Base-by-base conservation (phyloP, 495 filamentous ascomycete genomes). In the Aspergillus hancockii region DNA sequence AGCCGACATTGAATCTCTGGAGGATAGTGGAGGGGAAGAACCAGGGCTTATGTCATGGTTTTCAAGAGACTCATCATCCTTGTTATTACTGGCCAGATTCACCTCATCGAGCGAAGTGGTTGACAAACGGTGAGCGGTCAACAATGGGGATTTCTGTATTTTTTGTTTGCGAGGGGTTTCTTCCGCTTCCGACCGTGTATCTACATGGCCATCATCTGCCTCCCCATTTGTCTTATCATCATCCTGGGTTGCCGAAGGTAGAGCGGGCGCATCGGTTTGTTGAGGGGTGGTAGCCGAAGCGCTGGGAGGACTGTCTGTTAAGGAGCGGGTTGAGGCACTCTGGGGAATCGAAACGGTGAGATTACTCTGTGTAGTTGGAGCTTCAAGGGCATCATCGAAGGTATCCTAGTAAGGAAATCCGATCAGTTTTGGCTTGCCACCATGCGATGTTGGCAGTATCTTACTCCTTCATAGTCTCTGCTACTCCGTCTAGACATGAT, bases 381-480 rank as follows among this genome's bases (percentile, higher is more conserved):
- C 79, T 72, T 91, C 89, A 63, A 83, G 76, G 57, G 88, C 88
- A 75, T 93, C 89, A 68, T 91, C 88, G 57, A 91, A 92, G 21
- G 85, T 85, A 58, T 92, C 90, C 89, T 91, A 71, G 10, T 38
- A 32, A 51, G 16, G 28, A 38, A 58, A 47, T 61, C 57, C 57
- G 57, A 23, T 62, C 38, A 57, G 51, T 9, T 40, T 23, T 16
- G 8, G 16, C 6, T 23, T 38, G 8, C 4, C 23, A 57, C 28
- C 46, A 45, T 47, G 50, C 43, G 34, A 40, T 32, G 68, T 14
- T 28, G 25, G 32, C 13, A n/a, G 8, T 40, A 25, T 19, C 78
- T 68, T 69, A 82, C 81, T 73, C 74, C 78, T 75, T 79, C 79
- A 57, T 77, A 76, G 57, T 82, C 80, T 57, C 71, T 74, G 61